A percentile compares a stretch with the other conserved stretches of the same genome.
These are phyloP conservation scores for Guillardia theta DNA, from an alignment of 78 protist genomes.

Conservation along the genomic window DNA sequence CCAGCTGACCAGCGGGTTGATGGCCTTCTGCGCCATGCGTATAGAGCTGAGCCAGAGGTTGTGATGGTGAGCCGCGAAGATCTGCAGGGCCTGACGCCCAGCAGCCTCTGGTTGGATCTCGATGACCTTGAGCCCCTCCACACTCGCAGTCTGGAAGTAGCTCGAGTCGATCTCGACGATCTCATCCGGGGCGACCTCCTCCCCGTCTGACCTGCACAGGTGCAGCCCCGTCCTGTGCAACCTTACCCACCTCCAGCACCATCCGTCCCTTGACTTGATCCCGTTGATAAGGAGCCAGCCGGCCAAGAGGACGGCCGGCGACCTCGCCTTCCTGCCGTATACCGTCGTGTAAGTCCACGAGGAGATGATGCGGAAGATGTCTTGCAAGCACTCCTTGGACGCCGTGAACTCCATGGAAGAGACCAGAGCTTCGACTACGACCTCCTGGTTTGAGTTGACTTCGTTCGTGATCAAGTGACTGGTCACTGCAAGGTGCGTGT, in stretches of 20 bases:
- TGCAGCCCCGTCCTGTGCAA: background rate
- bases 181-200: background rate
- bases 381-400: background rate
- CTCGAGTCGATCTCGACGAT: background rate
- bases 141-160: background rate
- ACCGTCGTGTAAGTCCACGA: background rate
- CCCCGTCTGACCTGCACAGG: background rate
- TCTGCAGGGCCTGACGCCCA: background rate
- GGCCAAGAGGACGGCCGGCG: background rate
- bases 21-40: background rate
- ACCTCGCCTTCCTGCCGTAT: background rate
- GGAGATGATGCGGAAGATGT: background rate
- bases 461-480: background rate
- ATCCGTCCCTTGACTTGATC: background rate
- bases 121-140: background rate
- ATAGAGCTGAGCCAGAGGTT: background rate
- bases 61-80: background rate
- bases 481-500: background rate
- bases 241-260: background rate
- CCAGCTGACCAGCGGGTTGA: conserved; percentile 12
- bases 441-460: background rate
- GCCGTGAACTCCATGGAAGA: background rate
- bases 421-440: background rate
- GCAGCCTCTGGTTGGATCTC: background rate
- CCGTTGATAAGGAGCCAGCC: background rate